Conservation (phyloP, 768 basidiomycete species). For the Hygrocybe coccinea region DNA sequence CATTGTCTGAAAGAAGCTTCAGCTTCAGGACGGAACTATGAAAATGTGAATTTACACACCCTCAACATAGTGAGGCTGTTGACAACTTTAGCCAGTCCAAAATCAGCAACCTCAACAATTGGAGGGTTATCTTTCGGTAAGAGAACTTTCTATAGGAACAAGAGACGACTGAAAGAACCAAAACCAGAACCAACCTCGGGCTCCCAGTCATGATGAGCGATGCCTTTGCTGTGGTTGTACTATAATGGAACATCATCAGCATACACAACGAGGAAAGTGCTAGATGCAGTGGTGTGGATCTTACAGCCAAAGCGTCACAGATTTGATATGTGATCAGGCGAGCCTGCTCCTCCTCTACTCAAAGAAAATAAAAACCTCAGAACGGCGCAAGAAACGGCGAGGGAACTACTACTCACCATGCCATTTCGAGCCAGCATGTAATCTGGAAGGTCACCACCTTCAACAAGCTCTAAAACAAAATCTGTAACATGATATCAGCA, state of each 20-base stretch:
- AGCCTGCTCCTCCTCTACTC: constrained; percentile 49
- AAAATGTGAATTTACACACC: constrained; percentile 38
- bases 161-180: background rate
- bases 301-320: constrained; percentile 70
- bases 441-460: constrained; percentile 86
- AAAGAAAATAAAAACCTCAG: constrained; percentile 1
- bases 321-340: constrained; percentile 77
- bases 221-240: constrained; percentile 69
- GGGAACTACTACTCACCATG: constrained; percentile 38
- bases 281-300: constrained; percentile 21
- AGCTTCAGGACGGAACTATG: background rate
- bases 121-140: constrained; percentile 69
- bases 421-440: constrained; percentile 61
- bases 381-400: background rate
- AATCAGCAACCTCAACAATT: constrained; percentile 87
- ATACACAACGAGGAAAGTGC: background rate
- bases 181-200: constrained; percentile 54
- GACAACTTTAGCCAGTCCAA: constrained; percentile 91
- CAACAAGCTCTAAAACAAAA: constrained; percentile 78
- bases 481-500: constrained; percentile 37
- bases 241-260: constrained; percentile 15
- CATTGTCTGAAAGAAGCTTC: constrained; percentile 60
- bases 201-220: constrained; percentile 92
- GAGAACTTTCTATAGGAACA: constrained; percentile 63
- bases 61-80: constrained; percentile 71